Percentiles rank a stretch among this genome's conserved stretches.
Evolutionary conservation across 768 basidiomycete genomes (phyloP).

Genomic region (Panaeolus cyanescens): DNA sequence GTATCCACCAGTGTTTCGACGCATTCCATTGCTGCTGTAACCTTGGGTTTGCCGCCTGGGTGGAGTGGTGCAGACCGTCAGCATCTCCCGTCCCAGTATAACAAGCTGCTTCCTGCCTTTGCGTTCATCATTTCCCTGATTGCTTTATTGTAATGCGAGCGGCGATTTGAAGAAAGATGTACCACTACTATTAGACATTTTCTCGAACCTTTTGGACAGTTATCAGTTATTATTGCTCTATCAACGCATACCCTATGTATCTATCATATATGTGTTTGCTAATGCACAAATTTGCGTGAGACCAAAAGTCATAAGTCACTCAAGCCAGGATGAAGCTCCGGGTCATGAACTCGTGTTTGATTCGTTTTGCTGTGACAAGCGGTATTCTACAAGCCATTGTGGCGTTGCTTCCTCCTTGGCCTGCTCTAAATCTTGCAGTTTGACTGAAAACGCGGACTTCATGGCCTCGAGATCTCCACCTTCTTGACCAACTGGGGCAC

Average conservation of each 20-base stretch:
- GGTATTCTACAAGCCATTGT: constrained; percentile 10
- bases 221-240: background rate
- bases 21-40: constrained; percentile 43
- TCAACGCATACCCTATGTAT: background rate
- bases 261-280: background rate
- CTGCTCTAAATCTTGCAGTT: constrained; percentile 13
- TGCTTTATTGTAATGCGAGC: background rate
- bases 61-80: constrained; percentile 33
- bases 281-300: background rate
- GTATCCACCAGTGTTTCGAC: constrained; percentile 57
- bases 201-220: background rate
- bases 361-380: background rate
- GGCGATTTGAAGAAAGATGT: background rate
- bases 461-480: constrained; percentile 7
- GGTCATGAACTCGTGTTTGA: background rate
- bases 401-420: constrained; percentile 12
- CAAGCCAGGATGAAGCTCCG: background rate
- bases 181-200: background rate
- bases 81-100: background rate
- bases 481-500: background rate
- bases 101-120: background rate
- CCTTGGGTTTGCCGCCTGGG: constrained; percentile 68
- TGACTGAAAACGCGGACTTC: constrained; percentile 13
- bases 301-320: background rate
- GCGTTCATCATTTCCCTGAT: background rate